phyloP scores from a whole-genome alignment of 108 stramenopile genomes.

The Fragilariopsis cylindrus region DNA sequence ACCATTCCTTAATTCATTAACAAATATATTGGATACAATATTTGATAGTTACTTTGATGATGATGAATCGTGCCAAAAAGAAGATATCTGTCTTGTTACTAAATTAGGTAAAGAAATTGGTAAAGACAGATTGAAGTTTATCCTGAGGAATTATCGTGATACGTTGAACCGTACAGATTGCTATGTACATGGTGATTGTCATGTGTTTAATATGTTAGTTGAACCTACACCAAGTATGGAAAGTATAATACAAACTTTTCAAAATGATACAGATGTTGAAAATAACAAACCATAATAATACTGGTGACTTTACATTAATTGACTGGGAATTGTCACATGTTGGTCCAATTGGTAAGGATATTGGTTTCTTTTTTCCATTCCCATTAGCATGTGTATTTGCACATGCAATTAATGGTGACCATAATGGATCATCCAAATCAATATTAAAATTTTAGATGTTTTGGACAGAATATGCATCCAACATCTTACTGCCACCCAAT shows the following conservation, averaged over 20 bases:
- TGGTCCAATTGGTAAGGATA: conserved; percentile 34
- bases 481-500: background rate
- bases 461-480: conserved; percentile 13
- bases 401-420: conserved; percentile 21
- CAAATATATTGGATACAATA: background rate
- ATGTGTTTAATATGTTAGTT: conserved; percentile 59
- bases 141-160: conserved; percentile 14
- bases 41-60: conserved; percentile 16
- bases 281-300: background rate
- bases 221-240: conserved; percentile 28
- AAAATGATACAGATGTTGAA: conserved; percentile 4
- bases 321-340: conserved; percentile 42
- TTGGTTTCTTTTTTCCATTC: conserved; percentile 23
- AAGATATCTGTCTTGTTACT: background rate
- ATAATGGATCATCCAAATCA: background rate
- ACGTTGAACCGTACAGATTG: conserved; percentile 26
- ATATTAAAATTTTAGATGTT: conserved; percentile 9
- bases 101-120: conserved; percentile 15
- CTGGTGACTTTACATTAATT: conserved; percentile 11
- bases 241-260: background rate
- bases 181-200: conserved; percentile 44
- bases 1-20: background rate
- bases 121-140: conserved; percentile 14
- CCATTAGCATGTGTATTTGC: conserved; percentile 20
- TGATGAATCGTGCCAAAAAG: background rate